These are phyloP conservation scores for Cryptococcus sp. DNA, from an alignment of 1,284 basidiomycete genomes.

Conservation along the genomic window DNA sequence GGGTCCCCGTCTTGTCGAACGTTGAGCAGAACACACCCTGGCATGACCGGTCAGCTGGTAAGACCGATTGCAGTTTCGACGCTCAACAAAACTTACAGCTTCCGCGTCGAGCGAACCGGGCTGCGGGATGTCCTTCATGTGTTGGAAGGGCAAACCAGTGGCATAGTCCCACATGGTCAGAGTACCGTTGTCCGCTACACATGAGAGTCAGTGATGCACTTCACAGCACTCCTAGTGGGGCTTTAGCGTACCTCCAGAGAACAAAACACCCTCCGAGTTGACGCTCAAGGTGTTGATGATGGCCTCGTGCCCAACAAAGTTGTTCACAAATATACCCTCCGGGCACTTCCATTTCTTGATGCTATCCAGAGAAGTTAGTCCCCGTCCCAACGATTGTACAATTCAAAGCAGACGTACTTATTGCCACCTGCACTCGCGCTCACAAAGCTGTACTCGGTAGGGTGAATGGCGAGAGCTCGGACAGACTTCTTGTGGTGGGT, in stretches of 20 bases:
- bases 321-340: slow-evolving; percentile 90
- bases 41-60: slow-evolving; percentile 3
- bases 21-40: slow-evolving; percentile 81
- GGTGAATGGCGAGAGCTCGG: slow-evolving; percentile 86
- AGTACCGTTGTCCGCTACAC: slow-evolving; percentile 78
- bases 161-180: slow-evolving; percentile 91
- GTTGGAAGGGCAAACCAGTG: slow-evolving; percentile 92
- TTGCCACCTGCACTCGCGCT: slow-evolving; percentile 92
- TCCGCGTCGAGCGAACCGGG: slow-evolving; percentile 96
- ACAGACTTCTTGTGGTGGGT: slow-evolving; percentile 99
- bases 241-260: slow-evolving; percentile 78
- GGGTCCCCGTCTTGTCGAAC: slow-evolving; percentile 91
- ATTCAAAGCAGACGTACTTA: slow-evolving; percentile 54
- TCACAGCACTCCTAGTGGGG: background rate
- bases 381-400: too few relatives aligned
- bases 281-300: slow-evolving; percentile 96
- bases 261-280: slow-evolving; percentile 93
- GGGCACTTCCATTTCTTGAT: slow-evolving; percentile 99
- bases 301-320: slow-evolving; percentile 92
- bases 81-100: slow-evolving; percentile 59
- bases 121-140: slow-evolving; percentile 88
- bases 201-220: background rate
- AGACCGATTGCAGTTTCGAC: background rate
- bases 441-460: slow-evolving; percentile 93
- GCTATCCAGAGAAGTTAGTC: slow-evolving; percentile 22